phyloP scores from a whole-genome alignment of 257 asterid genomes.

The Catharanthus roseus region DNA sequence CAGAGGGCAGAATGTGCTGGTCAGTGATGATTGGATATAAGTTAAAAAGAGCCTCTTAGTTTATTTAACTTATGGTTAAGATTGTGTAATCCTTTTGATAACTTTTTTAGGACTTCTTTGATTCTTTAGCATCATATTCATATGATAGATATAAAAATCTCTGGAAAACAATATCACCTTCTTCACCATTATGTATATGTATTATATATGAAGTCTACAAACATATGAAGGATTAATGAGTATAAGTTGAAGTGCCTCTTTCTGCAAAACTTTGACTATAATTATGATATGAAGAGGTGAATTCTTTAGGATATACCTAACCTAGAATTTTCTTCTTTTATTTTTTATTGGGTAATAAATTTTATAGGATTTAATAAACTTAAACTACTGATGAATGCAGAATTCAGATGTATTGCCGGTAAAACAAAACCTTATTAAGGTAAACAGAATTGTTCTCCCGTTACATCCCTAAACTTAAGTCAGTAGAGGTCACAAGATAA shows the following conservation, averaged over 20 bases:
- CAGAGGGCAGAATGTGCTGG: constrained; percentile 3
- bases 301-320: neutral
- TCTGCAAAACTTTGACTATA: constrained; percentile 3
- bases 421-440: too few species aligned
- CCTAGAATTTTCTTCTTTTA: too few species aligned
- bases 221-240: neutral
- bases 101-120: neutral
- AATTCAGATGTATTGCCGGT: too few species aligned
- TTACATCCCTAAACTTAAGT: too few species aligned
- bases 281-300: neutral
- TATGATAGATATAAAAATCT: neutral
- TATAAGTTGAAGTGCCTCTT: constrained; percentile 8
- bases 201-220: neutral
- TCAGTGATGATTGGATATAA: neutral
- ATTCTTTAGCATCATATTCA: constrained; percentile 11
- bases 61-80: neutral
- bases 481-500: too few species aligned
- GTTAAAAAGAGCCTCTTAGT: neutral
- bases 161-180: neutral
- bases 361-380: too few species aligned
- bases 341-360: too few species aligned
- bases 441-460: too few species aligned
- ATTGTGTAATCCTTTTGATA: neutral
- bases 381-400: too few species aligned
- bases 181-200: neutral